These are phyloP conservation scores for Speleostelium caveatum DNA, from an alignment of 78 protist species.

Conservation along the genomic window DNA sequence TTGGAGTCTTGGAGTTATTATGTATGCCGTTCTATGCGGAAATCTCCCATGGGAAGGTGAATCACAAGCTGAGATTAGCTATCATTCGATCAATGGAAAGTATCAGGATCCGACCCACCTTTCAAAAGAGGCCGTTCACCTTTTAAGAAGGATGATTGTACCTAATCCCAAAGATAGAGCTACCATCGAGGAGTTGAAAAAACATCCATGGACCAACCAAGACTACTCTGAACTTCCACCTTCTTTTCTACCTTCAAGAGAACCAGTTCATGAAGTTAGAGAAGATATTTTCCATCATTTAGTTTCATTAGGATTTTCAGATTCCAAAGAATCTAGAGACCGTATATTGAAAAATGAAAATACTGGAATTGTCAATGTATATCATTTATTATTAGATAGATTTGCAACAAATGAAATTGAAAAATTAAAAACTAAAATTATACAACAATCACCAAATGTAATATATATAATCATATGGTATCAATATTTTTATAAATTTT, in stretches of 20 bases:
- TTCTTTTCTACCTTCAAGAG: slow-evolving; percentile 57
- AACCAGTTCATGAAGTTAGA: slow-evolving; percentile 58
- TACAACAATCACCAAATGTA: slow-evolving; percentile 31
- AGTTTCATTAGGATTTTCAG: slow-evolving; percentile 44
- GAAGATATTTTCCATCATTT: slow-evolving; percentile 45
- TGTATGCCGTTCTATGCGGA: slow-evolving; percentile 65
- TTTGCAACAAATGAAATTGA: slow-evolving; percentile 37
- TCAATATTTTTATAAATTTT: not conserved
- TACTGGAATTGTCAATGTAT: slow-evolving; percentile 41
- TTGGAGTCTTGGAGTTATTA: slow-evolving; percentile 83
- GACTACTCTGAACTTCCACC: slow-evolving; percentile 61
- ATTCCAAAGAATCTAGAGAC: slow-evolving; percentile 42
- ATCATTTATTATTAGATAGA: slow-evolving; percentile 51
- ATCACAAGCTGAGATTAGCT: slow-evolving; percentile 56
- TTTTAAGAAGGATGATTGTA: slow-evolving; percentile 64
- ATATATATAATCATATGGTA: not conserved
- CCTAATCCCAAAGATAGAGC: slow-evolving; percentile 74
- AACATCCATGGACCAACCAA: slow-evolving; percentile 73
- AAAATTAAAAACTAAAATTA: too few relatives aligned
- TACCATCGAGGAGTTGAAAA: slow-evolving; percentile 65
- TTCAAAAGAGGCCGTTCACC: slow-evolving; percentile 38
- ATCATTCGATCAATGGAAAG: slow-evolving; percentile 41
- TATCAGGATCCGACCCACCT: slow-evolving; percentile 55
- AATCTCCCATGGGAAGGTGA: slow-evolving; percentile 77
- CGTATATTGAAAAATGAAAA: slow-evolving; percentile 35